Percentiles rank a stretch among this genome's conserved stretches.
phyloP scores from a whole-genome alignment of 129 eudicot species.

The Tagetes erecta region DNA sequence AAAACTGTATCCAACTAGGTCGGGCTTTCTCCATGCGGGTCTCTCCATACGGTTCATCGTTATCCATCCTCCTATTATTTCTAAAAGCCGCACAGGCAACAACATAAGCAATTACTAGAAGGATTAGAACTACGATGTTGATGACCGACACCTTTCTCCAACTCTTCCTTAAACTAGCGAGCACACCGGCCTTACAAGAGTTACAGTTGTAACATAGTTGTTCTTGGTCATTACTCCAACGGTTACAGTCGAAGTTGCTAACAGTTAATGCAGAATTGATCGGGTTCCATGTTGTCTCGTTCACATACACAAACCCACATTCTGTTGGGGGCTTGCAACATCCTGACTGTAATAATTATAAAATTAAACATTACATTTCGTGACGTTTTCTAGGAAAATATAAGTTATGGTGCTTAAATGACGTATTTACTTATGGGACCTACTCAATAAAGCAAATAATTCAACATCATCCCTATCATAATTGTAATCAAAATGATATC shows the following conservation, averaged over 20 bases:
- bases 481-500: slow-evolving; percentile 24
- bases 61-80: slow-evolving; percentile 82
- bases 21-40: slow-evolving; percentile 87
- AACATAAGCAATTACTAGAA: slow-evolving; percentile 76
- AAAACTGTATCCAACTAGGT: slow-evolving; percentile 76
- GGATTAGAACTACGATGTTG: slow-evolving; percentile 71
- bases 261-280: slow-evolving; percentile 15
- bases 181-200: slow-evolving; percentile 91
- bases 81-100: slow-evolving; percentile 80
- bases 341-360: slow-evolving; percentile 61
- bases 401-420: slow-evolving; percentile 3
- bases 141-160: slow-evolving; percentile 92
- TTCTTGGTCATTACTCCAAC: slow-evolving; percentile 84
- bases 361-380: neutral
- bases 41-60: slow-evolving; percentile 81
- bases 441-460: slow-evolving; percentile 5
- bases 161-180: slow-evolving; percentile 76
- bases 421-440: slow-evolving; percentile 16
- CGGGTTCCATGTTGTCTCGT: slow-evolving; percentile 70
- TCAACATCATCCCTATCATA: slow-evolving; percentile 24
- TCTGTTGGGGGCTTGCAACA: slow-evolving; percentile 94
- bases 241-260: slow-evolving; percentile 48
- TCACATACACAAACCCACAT: slow-evolving; percentile 62
- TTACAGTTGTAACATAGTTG: slow-evolving; percentile 72
- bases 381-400: neutral